Base-by-base conservation (phyloP, 768 basidiomycete genomes). In the Panaeolus cyanescens region DNA sequence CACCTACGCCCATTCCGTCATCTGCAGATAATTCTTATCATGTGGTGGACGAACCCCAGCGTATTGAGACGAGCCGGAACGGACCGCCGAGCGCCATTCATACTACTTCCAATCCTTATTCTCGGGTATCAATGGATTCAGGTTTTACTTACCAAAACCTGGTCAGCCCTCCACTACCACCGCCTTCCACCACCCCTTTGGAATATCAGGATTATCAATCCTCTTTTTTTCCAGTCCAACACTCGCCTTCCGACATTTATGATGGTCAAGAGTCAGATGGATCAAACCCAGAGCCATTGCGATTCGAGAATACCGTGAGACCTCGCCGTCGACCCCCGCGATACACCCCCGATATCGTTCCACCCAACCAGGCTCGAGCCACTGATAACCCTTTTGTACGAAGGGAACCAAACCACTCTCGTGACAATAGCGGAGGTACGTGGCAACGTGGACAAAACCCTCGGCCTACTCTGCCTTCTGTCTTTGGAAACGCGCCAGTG, bases 401-500 rank as follows among this genome's bases (percentile, higher is more conserved):
- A 15, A 50, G 13, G 12, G 45, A 50, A 50, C 37, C 37, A 7
- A 15, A n/a, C 3, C 45, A 22, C 9, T 13, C 45, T 15, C 45
- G 45, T 28, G 22, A 22, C 25, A 50, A 13, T 50, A 13, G n/a
- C n/a, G n/a, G 22, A 25, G 30, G 10, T 28, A 25, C 45, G 25
- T 50, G 45, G 45, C 45, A 50, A 13, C 45, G 45, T 15, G 25
- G 22, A 22, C 45, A 50, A 28, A 30, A 50, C 15, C 4, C 45
- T 12, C 45, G 45, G 17, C 45, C 45, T 25, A 50, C 45, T 50
- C 12, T 50, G n/a, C 45, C 45, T 15, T 50, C 45, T 50, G 45
- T 50, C 10, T 50, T 50, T 50, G 45, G 45, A 28, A 50, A 50
- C 30, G 8, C 45, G 17, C 54, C 40, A 45, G 53, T 80, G 12